These are phyloP conservation scores for Vanilla planifolia DNA, from an alignment of 106 monocot species.

Conservation along the genomic window DNA sequence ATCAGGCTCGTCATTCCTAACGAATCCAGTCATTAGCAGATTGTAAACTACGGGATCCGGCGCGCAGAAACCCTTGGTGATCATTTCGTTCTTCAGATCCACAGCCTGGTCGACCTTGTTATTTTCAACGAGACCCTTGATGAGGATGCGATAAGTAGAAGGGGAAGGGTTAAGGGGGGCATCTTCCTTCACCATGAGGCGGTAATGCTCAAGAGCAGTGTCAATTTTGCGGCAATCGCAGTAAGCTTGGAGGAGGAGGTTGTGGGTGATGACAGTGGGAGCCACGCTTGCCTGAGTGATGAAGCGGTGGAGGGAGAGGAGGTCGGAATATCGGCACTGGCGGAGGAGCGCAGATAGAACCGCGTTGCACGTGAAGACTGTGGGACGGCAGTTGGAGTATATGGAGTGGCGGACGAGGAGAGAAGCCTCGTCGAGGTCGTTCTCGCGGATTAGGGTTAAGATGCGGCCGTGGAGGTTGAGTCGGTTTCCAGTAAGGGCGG, in stretches of 20 bases:
- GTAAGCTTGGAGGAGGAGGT: constrained; percentile 79
- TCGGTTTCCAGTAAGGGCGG: constrained; percentile 62
- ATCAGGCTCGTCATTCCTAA: constrained; percentile 45
- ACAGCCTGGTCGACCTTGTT: constrained; percentile 58
- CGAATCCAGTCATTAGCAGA: constrained; percentile 66
- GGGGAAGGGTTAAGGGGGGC: constrained; percentile 60
- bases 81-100: constrained; percentile 81
- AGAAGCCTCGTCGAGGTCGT: constrained; percentile 88
- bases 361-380: constrained; percentile 85
- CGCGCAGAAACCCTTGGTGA: constrained; percentile 31
- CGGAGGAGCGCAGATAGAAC: constrained; percentile 77
- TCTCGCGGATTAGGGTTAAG: constrained; percentile 56
- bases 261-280: constrained; percentile 78
- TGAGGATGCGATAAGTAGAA: constrained; percentile 79
- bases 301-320: constrained; percentile 88
- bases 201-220: constrained; percentile 84
- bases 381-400: constrained; percentile 97
- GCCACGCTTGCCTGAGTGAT: constrained; percentile 80
- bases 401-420: constrained; percentile 95
- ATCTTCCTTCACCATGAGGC: constrained; percentile 55
- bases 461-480: constrained; percentile 85
- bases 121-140: constrained; percentile 67
- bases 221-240: constrained; percentile 83
- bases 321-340: constrained; percentile 71
- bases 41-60: constrained; percentile 75